Base-by-base conservation (phyloP, 1,284 basidiomycete species). In the Laetiporus sulphureus region DNA sequence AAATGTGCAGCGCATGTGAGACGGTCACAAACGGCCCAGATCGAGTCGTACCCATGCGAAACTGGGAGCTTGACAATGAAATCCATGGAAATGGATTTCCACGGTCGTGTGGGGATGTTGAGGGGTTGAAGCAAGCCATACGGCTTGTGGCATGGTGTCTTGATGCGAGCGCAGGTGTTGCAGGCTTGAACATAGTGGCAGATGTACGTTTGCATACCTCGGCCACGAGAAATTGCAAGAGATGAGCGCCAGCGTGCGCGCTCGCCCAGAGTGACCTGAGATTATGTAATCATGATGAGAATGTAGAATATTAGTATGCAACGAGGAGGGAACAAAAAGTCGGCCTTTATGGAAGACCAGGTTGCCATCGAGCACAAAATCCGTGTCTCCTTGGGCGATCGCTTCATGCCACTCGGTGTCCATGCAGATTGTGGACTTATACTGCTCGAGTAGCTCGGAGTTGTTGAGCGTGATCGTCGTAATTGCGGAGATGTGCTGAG, bases 21-120 rank as follows among this genome's bases (percentile, higher is more conserved):
- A 18, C 24, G 21, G 38, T 54, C 43, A 1, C 44, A 46, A 8
- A 70, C 42, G 2, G 70, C 64, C 15, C 64, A 50, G 38, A 70
- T 66, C 2, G 58, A 41, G 45, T 66, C 52, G 43, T 46, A 62
- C 1, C 57, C 56, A 0, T 53, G 38, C 0, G 59, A 64, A 1
- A 18, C 10, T 2, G 66, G 67, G 0, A 70, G 54, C 19, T 59
- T 48, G 8, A 54, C 57, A 35, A 71, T 66, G n/a, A 59, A 51
- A 43, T 70, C 66, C 58, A 68, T 63, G 0, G 62, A 58, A 30
- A 70, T 56, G 1, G 51, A 54, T 4, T 16, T 23, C 64, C 64
- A 71, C 4, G 66, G 64, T 6, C 60, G 37, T 32, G 40, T 0
- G 38, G 52, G 21, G 44, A 44, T 42, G 55, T 64, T 10, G 43